Percentiles rank a stretch among this genome's conserved stretches.
Evolutionary conservation across 257 asterid genomes (phyloP).

Genomic region (Gentiana dahurica): DNA sequence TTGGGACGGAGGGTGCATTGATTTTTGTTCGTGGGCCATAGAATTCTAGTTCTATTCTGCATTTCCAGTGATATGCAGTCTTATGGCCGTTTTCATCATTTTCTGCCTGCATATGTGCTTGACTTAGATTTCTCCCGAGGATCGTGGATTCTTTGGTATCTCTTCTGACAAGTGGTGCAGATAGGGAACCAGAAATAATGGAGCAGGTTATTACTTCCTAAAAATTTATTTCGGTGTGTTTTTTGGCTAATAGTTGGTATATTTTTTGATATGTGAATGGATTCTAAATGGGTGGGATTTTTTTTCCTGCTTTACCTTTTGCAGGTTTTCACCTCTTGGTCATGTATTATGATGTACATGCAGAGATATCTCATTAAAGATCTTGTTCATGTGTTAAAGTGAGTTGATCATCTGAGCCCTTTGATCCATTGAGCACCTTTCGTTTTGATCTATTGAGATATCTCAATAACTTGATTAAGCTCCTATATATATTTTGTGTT

Average conservation of each 20-base stretch:
- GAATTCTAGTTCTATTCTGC: no score
- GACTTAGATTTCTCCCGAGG: conserved; percentile 57
- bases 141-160: conserved; percentile 43
- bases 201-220: conserved; percentile 48
- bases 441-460: no score
- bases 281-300: conserved; percentile 9
- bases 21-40: no score
- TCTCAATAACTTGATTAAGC: no score
- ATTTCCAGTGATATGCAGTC: no score
- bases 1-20: no score
- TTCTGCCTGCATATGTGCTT: conserved; percentile 5
- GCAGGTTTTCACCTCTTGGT: conserved; percentile 93
- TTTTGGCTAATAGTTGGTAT: neutral
- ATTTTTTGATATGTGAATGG: conserved; percentile 4
- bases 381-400: conserved; percentile 53
- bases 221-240: conserved; percentile 6
- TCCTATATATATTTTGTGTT: no score
- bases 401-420: conserved; percentile 14
- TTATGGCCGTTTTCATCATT: no score
- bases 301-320: conserved; percentile 17
- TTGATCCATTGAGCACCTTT: neutral
- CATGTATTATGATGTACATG: conserved; percentile 64
- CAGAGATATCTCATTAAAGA: conserved; percentile 63
- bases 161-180: conserved; percentile 83
- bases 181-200: conserved; percentile 80